Evolutionary conservation across 1,139 yeast genomes (phyloP).

Genomic region (Zygotorulaspora mrakii): DNA sequence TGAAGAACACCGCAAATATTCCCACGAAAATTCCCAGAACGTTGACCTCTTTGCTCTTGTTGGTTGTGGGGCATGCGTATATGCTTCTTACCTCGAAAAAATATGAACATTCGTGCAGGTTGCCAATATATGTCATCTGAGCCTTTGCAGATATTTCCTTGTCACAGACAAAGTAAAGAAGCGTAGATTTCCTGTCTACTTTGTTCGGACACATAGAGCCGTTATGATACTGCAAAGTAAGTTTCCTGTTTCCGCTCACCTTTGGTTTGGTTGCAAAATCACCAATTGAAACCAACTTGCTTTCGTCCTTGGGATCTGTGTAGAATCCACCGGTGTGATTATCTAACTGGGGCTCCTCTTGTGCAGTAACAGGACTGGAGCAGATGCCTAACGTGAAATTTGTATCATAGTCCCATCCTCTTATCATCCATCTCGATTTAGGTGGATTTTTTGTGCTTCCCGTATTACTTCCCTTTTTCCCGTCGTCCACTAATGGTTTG

Average conservation of each 20-base stretch:
- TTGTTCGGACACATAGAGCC: constrained; percentile 66
- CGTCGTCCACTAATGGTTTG: constrained; percentile 9
- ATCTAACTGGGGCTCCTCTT: constrained; percentile 38
- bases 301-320: constrained; percentile 45
- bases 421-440: constrained; percentile 52
- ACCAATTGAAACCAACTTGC: constrained; percentile 57
- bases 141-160: constrained; percentile 67
- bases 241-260: constrained; percentile 46
- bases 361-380: constrained; percentile 43
- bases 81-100: constrained; percentile 82
- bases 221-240: constrained; percentile 64
- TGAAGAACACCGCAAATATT: constrained; percentile 38
- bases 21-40: constrained; percentile 36
- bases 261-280: constrained; percentile 55
- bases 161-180: constrained; percentile 76
- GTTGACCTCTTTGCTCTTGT: constrained; percentile 39
- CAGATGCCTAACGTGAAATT: constrained; percentile 83
- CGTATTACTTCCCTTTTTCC: constrained; percentile 7
- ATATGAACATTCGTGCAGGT: constrained; percentile 71
- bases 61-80: constrained; percentile 83
- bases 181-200: constrained; percentile 56
- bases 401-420: constrained; percentile 65
- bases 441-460: constrained; percentile 10
- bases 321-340: constrained; percentile 67
- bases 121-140: constrained; percentile 65